Conservation (phyloP, 352 stramenopile genomes). For the Globisporangium uncinulatum region DNA sequence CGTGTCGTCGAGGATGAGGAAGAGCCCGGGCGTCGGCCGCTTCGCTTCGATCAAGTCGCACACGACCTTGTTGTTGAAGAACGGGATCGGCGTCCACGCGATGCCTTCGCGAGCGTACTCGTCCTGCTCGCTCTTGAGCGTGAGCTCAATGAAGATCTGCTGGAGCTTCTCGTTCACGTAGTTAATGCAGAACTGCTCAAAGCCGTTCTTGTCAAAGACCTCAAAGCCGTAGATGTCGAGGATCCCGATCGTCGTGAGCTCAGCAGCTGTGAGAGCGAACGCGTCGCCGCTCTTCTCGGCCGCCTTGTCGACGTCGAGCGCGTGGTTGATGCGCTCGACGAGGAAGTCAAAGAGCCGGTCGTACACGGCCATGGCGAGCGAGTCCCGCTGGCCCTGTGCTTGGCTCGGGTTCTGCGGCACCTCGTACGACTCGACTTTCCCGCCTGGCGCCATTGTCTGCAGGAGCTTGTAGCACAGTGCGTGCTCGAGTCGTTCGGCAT, state of each 20-base stretch:
- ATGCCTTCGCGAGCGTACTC: slow-evolving; percentile 96
- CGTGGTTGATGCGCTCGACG: slow-evolving; percentile 84
- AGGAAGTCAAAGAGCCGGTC: slow-evolving; percentile 96
- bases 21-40: slow-evolving; percentile 67
- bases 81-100: slow-evolving; percentile 86
- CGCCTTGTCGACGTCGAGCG: slow-evolving; percentile 43
- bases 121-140: slow-evolving; percentile 91
- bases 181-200: slow-evolving; percentile 94
- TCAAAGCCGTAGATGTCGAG: slow-evolving; percentile 95
- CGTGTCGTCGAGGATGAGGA: slow-evolving; percentile 82
- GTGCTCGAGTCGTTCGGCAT: slow-evolving; percentile 53
- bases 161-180: slow-evolving; percentile 92
- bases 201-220: slow-evolving; percentile 92
- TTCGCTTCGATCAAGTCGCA: slow-evolving; percentile 82
- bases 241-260: slow-evolving; percentile 77
- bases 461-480: slow-evolving; percentile 82
- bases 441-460: slow-evolving; percentile 82
- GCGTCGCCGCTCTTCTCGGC: no score
- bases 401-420: slow-evolving; percentile 85
- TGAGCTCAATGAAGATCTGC: slow-evolving; percentile 89
- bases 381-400: slow-evolving; percentile 90
- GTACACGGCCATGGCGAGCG: slow-evolving; percentile 95
- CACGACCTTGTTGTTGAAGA: slow-evolving; percentile 92
- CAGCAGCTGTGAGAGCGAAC: slow-evolving; percentile 14
- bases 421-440: slow-evolving; percentile 74